Base-by-base conservation (phyloP, 441 rosid species). In the Geranium incanum region DNA sequence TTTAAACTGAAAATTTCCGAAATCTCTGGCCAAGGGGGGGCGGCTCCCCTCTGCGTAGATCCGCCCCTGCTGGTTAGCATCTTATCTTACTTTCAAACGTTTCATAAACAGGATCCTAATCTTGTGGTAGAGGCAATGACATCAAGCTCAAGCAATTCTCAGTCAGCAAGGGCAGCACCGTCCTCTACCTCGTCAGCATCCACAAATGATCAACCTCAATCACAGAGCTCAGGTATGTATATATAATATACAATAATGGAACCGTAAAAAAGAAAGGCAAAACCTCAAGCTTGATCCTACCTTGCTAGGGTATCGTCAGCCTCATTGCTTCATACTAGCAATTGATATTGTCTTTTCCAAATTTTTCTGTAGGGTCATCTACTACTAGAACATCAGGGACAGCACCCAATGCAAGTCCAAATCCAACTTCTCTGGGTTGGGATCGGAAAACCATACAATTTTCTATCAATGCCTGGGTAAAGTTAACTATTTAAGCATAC, bases 391-490 rank as follows among this genome's bases (percentile, higher is more conserved):
- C 76, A 45, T 70, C 97, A 69, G 89, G 86, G 48, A 23, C 93
- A 18, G 80, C 94, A 11, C 82, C 91, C 59, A 76, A 87, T 41
- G 52, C 89, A 5, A 88, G 85, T 69, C 72, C 89, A 67, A 82
- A 48, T 83, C 75, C 91, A 65, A 77, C 84, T 79, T 80, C 94
- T 74, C 41, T 87, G 71, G 97, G 89, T 45, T 92, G 96, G 98
- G 95, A 95, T 80, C 79, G 87, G 23, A 86, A 87, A 77, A 92
- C 99, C 6, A 81, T 95, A 76, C 99, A 89, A 43, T 95, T 95
- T 78, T 95, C 99, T 75, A 84, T 92, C 84, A 92, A 88, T 87
- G 97, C 99, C 79, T 95, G 99, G 99, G 99, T 95, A 88, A 12
- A 0, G 23, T 18, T 67, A 62, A 62, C 66, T 62, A 62, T 62